Evolutionary conservation across 2,329 filamentous ascomycete genomes (phyloP).

Genomic region (Teratosphaeria destructans): DNA sequence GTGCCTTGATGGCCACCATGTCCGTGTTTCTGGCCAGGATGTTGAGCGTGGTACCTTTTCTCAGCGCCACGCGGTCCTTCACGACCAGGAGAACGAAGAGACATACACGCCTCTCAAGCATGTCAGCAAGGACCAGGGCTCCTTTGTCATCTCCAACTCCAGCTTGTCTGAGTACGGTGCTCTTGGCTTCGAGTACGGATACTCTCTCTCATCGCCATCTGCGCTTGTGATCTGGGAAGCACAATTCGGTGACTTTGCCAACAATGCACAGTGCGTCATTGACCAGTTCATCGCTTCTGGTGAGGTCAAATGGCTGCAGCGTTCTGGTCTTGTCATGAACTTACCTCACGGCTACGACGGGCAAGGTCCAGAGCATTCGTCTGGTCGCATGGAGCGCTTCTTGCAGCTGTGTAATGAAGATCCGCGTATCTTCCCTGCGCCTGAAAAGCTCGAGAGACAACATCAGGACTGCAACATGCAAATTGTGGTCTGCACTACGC

Average conservation of each 20-base stretch:
- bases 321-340: constrained; percentile 91
- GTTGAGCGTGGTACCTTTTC: constrained; percentile 99
- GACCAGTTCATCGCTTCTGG: constrained; percentile 98
- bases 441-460: constrained; percentile 86
- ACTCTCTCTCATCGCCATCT: constrained; percentile 92
- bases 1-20: constrained; percentile 87
- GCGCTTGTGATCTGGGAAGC: constrained; percentile 99
- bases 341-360: constrained; percentile 97
- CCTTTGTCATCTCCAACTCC: constrained; percentile 95
- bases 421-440: constrained; percentile 78
- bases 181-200: constrained; percentile 96
- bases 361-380: constrained; percentile 96
- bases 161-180: constrained; percentile 64
- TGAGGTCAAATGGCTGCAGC: constrained; percentile 97
- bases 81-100: constrained; percentile 89
- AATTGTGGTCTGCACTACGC: constrained; percentile 93
- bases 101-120: constrained; percentile 90
- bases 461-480: constrained; percentile 99
- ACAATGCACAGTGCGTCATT: constrained; percentile 98
- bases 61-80: constrained; percentile 91
- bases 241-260: constrained; percentile 98
- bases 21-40: constrained; percentile 95
- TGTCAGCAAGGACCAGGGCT: constrained; percentile 81
- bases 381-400: constrained; percentile 92
- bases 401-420: constrained; percentile 96